phyloP scores from a whole-genome alignment of 1,284 basidiomycete species.

The Heterobasidion parviporum region DNA sequence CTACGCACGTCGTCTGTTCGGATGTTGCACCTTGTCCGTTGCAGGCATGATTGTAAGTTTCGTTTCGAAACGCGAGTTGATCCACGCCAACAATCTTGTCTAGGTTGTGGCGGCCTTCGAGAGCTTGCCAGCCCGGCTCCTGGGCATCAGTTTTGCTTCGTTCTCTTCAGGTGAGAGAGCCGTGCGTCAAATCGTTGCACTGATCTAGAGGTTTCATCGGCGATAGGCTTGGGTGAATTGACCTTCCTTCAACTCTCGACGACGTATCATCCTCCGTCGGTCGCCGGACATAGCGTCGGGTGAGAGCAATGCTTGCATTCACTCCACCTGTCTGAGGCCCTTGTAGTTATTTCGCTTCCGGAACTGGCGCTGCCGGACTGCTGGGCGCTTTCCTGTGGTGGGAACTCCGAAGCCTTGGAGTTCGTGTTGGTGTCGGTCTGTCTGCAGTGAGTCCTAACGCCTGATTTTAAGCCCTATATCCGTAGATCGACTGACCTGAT shows the following conservation, averaged over 20 bases:
- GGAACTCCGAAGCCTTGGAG: slow-evolving; percentile 82
- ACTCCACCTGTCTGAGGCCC: neutral
- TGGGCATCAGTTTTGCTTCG: slow-evolving; percentile 86
- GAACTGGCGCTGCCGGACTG: slow-evolving; percentile 91
- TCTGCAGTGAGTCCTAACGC: slow-evolving; percentile 48
- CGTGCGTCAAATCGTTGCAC: neutral
- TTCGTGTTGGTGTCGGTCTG: slow-evolving; percentile 74
- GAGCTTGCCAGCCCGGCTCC: slow-evolving; percentile 59
- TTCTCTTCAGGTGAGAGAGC: slow-evolving; percentile 69
- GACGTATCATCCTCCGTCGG: slow-evolving; percentile 61
- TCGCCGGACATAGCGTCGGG: slow-evolving; percentile 68
- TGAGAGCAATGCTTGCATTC: slow-evolving; percentile 20
- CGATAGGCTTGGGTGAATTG: slow-evolving; percentile 79
- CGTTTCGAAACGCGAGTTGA: neutral
- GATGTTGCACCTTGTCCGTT: slow-evolving; percentile 70
- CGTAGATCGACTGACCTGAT: too few relatives aligned
- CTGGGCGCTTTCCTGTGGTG: slow-evolving; percentile 94
- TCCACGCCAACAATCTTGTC: neutral
- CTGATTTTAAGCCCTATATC: too few relatives aligned
- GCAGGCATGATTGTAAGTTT: slow-evolving; percentile 70
- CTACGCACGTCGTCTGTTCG: slow-evolving; percentile 67
- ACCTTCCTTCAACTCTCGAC: slow-evolving; percentile 94
- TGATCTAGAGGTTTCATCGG: slow-evolving; percentile 1
- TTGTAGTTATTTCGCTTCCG: slow-evolving; percentile 75
- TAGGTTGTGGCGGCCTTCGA: slow-evolving; percentile 80